Percentiles rank a stretch among this genome's conserved stretches.
These are phyloP conservation scores for Citrus sp. DNA, from an alignment of 345 rosid species.

Conservation along the genomic window DNA sequence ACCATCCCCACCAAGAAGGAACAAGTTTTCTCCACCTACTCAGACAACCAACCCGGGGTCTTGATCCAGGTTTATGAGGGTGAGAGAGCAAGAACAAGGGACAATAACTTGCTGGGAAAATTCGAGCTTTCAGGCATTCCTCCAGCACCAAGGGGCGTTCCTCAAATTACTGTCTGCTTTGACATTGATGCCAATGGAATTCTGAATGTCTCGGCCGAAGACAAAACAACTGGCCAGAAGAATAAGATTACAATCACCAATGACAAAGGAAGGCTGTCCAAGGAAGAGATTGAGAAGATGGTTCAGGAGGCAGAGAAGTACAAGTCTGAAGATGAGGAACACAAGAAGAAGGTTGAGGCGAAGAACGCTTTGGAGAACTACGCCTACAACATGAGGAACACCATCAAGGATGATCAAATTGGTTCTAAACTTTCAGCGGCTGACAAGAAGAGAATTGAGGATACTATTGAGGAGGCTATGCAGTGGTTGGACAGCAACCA, in stretches of 20 bases:
- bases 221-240: slow-evolving; percentile 66
- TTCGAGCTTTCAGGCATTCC: slow-evolving; percentile 45
- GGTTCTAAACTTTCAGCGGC: slow-evolving; percentile 41
- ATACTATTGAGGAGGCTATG: slow-evolving; percentile 46
- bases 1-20: slow-evolving; percentile 37
- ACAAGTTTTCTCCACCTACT: slow-evolving; percentile 29
- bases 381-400: slow-evolving; percentile 58
- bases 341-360: slow-evolving; percentile 63
- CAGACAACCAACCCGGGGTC: slow-evolving; percentile 30
- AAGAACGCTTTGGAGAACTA: slow-evolving; percentile 51
- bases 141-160: slow-evolving; percentile 41
- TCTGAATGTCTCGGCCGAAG: slow-evolving; percentile 61
- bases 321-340: slow-evolving; percentile 59
- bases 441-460: slow-evolving; percentile 68
- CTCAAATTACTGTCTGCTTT: slow-evolving; percentile 15
- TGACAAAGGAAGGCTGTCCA: slow-evolving; percentile 56
- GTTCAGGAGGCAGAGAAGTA: slow-evolving; percentile 66
- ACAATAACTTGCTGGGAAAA: slow-evolving; percentile 40
- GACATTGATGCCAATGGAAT: slow-evolving; percentile 33
- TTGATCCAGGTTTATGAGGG: slow-evolving; percentile 29
- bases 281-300: slow-evolving; percentile 66
- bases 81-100: slow-evolving; percentile 25
- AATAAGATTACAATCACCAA: slow-evolving; percentile 65
- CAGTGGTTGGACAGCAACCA: slow-evolving; percentile 56
- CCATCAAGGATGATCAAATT: slow-evolving; percentile 54